These are phyloP conservation scores for Diplogelasinospora grovesii DNA, from an alignment of 495 filamentous ascomycete genomes.

Conservation along the genomic window DNA sequence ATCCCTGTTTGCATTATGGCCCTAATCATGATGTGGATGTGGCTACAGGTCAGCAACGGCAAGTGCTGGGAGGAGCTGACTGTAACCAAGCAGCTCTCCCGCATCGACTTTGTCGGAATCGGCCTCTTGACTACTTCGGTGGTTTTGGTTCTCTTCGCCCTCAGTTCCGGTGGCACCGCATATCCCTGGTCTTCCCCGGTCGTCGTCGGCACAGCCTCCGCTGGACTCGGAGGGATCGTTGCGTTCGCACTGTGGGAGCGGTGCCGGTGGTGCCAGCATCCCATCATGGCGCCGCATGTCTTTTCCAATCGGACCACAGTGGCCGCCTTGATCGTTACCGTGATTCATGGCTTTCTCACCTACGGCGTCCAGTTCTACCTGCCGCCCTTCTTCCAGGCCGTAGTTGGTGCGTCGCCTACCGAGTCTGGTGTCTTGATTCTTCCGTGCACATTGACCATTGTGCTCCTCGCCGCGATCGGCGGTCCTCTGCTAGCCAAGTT, in stretches of 20 bases:
- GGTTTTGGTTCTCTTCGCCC: slow-evolving; percentile 26
- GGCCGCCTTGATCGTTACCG: slow-evolving; percentile 20
- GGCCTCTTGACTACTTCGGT: slow-evolving; percentile 23
- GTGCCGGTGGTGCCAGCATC: slow-evolving; percentile 17
- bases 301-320: slow-evolving; percentile 32
- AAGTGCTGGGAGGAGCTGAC: not conserved
- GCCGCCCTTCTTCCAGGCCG: slow-evolving; percentile 43
- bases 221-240: slow-evolving; percentile 17
- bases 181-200: slow-evolving; percentile 19
- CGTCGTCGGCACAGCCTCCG: slow-evolving; percentile 13
- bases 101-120: slow-evolving; percentile 27
- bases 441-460: slow-evolving; percentile 36
- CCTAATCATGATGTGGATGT: slow-evolving; percentile 23
- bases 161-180: slow-evolving; percentile 23
- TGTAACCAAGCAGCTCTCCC: slow-evolving; percentile 8
- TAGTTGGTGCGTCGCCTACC: slow-evolving; percentile 26
- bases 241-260: slow-evolving; percentile 24
- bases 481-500: slow-evolving; percentile 35
- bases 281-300: slow-evolving; percentile 28
- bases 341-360: slow-evolving; percentile 24
- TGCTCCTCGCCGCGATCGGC: slow-evolving; percentile 27
- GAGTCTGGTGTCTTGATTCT: slow-evolving; percentile 39
- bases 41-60: slow-evolving; percentile 21
- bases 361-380: slow-evolving; percentile 41
- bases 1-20: slow-evolving; percentile 20